These are phyloP conservation scores for Alisma plantagoaquatica DNA, from an alignment of 106 monocot genomes.

Conservation along the genomic window DNA sequence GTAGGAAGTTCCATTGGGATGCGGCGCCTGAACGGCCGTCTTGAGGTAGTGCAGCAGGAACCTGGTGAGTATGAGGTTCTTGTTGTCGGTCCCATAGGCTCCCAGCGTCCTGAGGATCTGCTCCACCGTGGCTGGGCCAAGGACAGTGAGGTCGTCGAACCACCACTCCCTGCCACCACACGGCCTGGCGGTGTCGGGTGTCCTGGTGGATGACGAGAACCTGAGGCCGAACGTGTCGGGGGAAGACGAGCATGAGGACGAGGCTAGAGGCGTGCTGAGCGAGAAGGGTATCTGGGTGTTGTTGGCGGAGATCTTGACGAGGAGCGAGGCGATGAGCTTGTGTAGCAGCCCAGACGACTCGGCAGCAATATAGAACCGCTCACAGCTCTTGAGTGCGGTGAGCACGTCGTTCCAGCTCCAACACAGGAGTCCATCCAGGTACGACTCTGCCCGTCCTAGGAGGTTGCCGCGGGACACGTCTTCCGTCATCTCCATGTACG, in stretches of 20 bases:
- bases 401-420: constrained; percentile 67
- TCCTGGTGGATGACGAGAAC: constrained; percentile 27
- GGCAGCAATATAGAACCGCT: constrained; percentile 22
- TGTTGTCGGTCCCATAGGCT: constrained; percentile 47
- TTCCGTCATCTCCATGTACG: constrained; percentile 41
- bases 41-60: constrained; percentile 66
- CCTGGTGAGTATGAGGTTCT: constrained; percentile 45
- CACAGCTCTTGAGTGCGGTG: constrained; percentile 36
- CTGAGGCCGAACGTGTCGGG: constrained; percentile 26
- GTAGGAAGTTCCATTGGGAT: background rate
- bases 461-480: constrained; percentile 53
- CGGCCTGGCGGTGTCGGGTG: constrained; percentile 27
- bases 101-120: constrained; percentile 34
- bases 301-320: constrained; percentile 44
- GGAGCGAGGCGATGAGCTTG: constrained; percentile 40
- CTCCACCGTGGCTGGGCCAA: constrained; percentile 35
- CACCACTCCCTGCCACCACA: constrained; percentile 55
- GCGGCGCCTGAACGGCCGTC: constrained; percentile 2
- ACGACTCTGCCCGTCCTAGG: constrained; percentile 33
- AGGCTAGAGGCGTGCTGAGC: constrained; percentile 6
- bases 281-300: constrained; percentile 24
- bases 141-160: constrained; percentile 46
- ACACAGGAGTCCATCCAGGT: constrained; percentile 49
- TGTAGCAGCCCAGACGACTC: constrained; percentile 46
- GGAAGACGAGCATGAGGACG: constrained; percentile 45